A percentile compares a stretch with the other conserved stretches of the same genome.
These are phyloP conservation scores for Zoysia matrella DNA, from an alignment of 202 grass and related monocot genomes.

Conservation along the genomic window DNA sequence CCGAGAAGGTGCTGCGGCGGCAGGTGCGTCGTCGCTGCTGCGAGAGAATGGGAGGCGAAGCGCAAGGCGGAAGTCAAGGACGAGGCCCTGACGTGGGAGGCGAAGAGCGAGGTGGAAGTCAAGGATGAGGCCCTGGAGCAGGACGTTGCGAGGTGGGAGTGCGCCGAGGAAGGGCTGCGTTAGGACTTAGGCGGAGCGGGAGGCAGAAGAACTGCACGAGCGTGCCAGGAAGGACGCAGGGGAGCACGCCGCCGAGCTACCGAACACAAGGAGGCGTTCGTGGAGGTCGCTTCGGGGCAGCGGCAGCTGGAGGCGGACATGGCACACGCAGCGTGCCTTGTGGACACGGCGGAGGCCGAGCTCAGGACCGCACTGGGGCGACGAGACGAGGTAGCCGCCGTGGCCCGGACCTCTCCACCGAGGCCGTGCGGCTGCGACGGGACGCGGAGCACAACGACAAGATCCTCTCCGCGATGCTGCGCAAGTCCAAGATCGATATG, in stretches of 20 bases:
- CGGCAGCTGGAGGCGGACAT: constrained; percentile 72
- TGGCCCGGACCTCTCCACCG: constrained; percentile 45
- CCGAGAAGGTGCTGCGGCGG: constrained; percentile 60
- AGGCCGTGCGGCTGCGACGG: constrained; percentile 52
- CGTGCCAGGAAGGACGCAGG: constrained; percentile 44
- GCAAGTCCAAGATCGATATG: constrained; percentile 83
- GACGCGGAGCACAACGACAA: constrained; percentile 86
- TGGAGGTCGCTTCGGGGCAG: constrained; percentile 68
- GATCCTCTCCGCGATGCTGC: constrained; percentile 80
- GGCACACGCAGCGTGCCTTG: constrained; percentile 41
- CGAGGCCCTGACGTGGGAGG: constrained; percentile 28
- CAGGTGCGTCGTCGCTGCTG: constrained; percentile 63
- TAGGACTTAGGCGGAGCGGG: constrained; percentile 6
- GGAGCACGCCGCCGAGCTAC: constrained; percentile 58
- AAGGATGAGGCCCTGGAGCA: constrained; percentile 57
- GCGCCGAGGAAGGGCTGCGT: constrained; percentile 51
- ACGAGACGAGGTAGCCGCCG: constrained; percentile 14
- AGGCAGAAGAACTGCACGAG: constrained; percentile 45
- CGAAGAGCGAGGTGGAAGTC: constrained; percentile 41
- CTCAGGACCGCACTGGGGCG: constrained; percentile 37
- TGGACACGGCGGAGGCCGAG: constrained; percentile 56
- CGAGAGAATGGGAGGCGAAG: constrained; percentile 44
- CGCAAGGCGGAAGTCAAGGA: constrained; percentile 27
- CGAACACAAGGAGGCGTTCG: constrained; percentile 67
- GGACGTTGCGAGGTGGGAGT: constrained; percentile 43